These are phyloP conservation scores for Aspergillus hancockii DNA, from an alignment of 495 filamentous ascomycete genomes.

Conservation along the genomic window DNA sequence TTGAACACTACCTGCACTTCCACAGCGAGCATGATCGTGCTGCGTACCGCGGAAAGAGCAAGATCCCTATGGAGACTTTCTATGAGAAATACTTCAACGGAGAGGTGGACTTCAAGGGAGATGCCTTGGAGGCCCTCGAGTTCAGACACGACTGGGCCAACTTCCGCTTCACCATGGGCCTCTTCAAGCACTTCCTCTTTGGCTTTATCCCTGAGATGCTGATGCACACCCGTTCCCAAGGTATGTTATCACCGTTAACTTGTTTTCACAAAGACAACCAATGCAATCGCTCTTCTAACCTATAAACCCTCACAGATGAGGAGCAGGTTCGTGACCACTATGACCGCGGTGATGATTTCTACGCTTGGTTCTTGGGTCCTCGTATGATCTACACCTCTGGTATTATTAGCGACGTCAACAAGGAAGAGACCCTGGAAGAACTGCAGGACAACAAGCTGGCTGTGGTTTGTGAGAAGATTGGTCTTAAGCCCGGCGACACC, in stretches of 20 bases:
- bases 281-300: conserved; percentile 4
- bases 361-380: conserved; percentile 72
- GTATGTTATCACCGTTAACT: conserved; percentile 32
- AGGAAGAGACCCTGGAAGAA: conserved; percentile 66
- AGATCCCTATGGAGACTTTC: conserved; percentile 67
- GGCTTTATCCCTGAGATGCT: conserved; percentile 70
- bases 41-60: conserved; percentile 61
- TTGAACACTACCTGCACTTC: conserved; percentile 67
- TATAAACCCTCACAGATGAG: conserved; percentile 53
- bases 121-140: conserved; percentile 60
- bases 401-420: conserved; percentile 65
- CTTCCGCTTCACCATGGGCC: conserved; percentile 65
- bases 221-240: conserved; percentile 68
- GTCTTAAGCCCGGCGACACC: conserved; percentile 58
- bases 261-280: background rate
- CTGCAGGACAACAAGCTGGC: conserved; percentile 72
- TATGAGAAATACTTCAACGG: conserved; percentile 68
- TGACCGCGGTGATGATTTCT: conserved; percentile 74
- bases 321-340: conserved; percentile 77
- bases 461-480: conserved; percentile 73
- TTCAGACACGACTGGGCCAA: conserved; percentile 70
- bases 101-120: conserved; percentile 65
- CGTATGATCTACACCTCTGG: conserved; percentile 77
- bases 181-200: conserved; percentile 68
- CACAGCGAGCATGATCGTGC: conserved; percentile 55